Percentiles rank a stretch among this genome's conserved stretches.
These are phyloP conservation scores for Lactifluus pinguis DNA, from an alignment of 768 basidiomycete species.

Conservation along the genomic window DNA sequence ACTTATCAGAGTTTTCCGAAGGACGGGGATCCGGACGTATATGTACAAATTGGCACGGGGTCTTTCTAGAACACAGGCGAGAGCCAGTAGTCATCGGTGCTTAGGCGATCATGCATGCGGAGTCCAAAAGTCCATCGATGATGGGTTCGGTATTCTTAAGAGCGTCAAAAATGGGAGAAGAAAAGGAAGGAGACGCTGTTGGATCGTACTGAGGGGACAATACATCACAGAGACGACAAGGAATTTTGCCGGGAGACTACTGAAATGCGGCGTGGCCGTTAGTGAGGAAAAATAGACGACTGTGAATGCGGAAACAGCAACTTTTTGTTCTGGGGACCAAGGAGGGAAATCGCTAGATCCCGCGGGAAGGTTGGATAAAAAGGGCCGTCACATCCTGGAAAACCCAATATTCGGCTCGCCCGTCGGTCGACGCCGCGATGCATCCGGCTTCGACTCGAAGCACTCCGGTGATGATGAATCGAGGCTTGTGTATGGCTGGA, in stretches of 20 bases:
- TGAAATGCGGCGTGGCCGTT: not conserved
- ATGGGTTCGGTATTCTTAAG: not conserved
- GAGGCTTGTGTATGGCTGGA: not conserved
- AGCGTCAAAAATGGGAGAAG: not conserved
- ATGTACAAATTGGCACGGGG: slow-evolving; percentile 2
- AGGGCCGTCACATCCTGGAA: not conserved
- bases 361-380: not conserved
- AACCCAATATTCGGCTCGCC: not conserved
- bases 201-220: not conserved
- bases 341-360: not conserved
- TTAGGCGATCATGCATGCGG: slow-evolving; percentile 7
- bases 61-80: slow-evolving; percentile 1
- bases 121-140: not conserved
- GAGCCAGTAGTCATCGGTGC: not conserved
- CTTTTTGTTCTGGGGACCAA: not conserved
- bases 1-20: slow-evolving; percentile 1
- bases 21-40: not conserved
- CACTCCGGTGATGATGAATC: not conserved
- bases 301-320: not conserved
- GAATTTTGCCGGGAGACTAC: not conserved
- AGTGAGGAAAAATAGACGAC: not conserved
- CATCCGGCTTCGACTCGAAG: not conserved
- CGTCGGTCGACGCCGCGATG: not conserved
- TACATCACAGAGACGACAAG: not conserved
- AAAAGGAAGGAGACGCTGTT: not conserved